A percentile compares a stretch with the other conserved stretches of the same genome.
Conservation (phyloP, 257 asterid genomes). For the Ballota nigra region DNA sequence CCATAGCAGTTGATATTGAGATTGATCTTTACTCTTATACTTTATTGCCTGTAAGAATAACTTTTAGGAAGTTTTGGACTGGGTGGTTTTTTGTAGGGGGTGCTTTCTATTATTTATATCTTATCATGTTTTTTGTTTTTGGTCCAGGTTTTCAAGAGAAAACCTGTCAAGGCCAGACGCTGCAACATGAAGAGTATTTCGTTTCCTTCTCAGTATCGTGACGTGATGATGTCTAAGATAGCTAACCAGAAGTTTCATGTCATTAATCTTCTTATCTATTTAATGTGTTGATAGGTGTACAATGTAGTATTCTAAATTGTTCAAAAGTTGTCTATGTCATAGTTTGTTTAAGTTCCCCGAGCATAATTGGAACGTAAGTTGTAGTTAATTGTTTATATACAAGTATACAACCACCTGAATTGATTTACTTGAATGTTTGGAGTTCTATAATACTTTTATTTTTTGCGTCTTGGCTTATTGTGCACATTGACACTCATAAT, state of each 20-base stretch:
- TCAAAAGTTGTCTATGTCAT: constrained; percentile 3
- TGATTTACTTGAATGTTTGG: neutral
- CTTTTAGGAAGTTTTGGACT: constrained; percentile 11
- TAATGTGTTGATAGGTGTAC: neutral
- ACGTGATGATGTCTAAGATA: constrained; percentile 29
- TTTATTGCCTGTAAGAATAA: neutral
- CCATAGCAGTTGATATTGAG: constrained; percentile 5
- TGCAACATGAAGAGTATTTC: neutral
- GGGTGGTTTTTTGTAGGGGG: constrained; percentile 11
- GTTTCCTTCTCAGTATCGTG: constrained; percentile 17
- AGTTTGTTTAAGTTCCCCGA: neutral
- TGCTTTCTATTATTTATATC: constrained; percentile 1
- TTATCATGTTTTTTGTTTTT: constrained; percentile 12
- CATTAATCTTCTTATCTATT: constrained; percentile 6
- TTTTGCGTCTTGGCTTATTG: neutral
- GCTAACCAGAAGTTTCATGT: constrained; percentile 68
- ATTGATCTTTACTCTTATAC: neutral
- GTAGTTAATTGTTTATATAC: neutral
- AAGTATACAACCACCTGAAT: neutral
- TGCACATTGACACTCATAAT: neutral
- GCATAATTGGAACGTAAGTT: neutral
- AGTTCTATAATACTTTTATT: neutral
- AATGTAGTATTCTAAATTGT: neutral
- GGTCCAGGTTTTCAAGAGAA: constrained; percentile 35
- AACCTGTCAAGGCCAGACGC: constrained; percentile 10